Evolutionary conservation across 208 protist species (phyloP), one percentile per base, ranked within the genome.

Genomic region (Perkinsela sp.): DNA sequence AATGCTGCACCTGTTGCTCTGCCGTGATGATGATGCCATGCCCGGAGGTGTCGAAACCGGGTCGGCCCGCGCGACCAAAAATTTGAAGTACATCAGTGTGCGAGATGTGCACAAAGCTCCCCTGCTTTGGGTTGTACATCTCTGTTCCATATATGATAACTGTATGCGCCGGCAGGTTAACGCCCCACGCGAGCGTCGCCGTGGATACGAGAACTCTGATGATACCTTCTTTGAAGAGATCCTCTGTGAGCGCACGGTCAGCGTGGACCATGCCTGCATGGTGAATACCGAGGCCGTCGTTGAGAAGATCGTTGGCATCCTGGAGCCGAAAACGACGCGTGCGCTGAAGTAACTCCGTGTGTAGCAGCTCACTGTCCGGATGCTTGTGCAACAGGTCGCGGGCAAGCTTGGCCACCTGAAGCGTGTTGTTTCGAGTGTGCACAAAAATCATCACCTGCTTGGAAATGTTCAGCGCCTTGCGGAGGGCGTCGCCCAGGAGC

Each of bases 31-130:
- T 96, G 75, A 96, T 95, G 69, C 88, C 94, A 71, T 97, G 89
- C 29, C 95, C 96, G 76, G 75, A 87, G 30, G 85, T 96, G 74
- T 98, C 96, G 73, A 91, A 99, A 79, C 99, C 95, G 70, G 96
- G 96, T 30, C 96, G 82, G 6, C 97, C 97, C 0, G 97, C 97
- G 66, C 97, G 92, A 32, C 97, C 95, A 77, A 98, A 96, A 57
- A 97, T 96, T 75, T 99, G 95, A 91, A 97, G 95, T 31, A 99
- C 93, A 76, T 99, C 96, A 6, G 98, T 80, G n/a, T 97, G 93
- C 66, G 92, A 95, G 32, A 98, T 84, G 66, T 97, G 94, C 0
- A 95, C 88, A 66, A 94, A 90, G 30, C 81, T 80, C 77, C 93
- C 91, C 67, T 87, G 82, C 76, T 95, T 93, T 48, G 92, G 78